Base-by-base conservation (phyloP, 176 grass and related monocot species). In the Avena atlantica region DNA sequence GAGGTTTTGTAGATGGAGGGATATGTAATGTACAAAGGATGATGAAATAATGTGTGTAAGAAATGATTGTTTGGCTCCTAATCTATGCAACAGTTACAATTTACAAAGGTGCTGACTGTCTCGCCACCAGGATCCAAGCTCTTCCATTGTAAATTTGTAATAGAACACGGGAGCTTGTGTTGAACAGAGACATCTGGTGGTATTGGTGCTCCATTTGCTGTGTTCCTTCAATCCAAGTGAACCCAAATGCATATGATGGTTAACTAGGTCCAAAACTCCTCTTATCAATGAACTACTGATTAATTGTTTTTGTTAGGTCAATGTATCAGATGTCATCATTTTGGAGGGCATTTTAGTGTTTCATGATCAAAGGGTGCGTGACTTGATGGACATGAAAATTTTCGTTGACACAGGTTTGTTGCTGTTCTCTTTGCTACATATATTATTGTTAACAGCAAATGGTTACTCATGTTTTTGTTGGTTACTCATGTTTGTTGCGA, bases 371-470 rank as follows among this genome's bases (percentile, higher is more conserved):
- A 88, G 60, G 49, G 92, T 96, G 88, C 90, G 97, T 70, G 76
- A 91, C 83, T 81, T 99, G 86, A 94, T 99, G 97, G 92, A 99
- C 73, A 96, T 99, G 97, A 99, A 99, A 88, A 90, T 93, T 70
- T 99, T 99, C 86, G 93, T 99, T 64, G 94, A 99, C 83, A 93
- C 97, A 99, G 94, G 97, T 99, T 78, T 70, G 53, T 51, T 58
- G 10, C 62, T 81, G 37, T 71, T 87, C 27, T 70, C 37, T 88
- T 87, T 88, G 29, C 80, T 86, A 62, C 25, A 59, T 31, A 70
- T 61, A 37, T 52, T 51, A 6, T 75, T 88, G 68, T 80, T 14
- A 13, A 20, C 25, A 25, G 25, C 25, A 25, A 25, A 25, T 25
- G 25, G 25, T 25, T 25, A 25, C 25, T 25, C 25, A 25, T 25